phyloP scores from a whole-genome alignment of 2,329 filamentous ascomycete genomes.

The Zymoseptoria passerinii region DNA sequence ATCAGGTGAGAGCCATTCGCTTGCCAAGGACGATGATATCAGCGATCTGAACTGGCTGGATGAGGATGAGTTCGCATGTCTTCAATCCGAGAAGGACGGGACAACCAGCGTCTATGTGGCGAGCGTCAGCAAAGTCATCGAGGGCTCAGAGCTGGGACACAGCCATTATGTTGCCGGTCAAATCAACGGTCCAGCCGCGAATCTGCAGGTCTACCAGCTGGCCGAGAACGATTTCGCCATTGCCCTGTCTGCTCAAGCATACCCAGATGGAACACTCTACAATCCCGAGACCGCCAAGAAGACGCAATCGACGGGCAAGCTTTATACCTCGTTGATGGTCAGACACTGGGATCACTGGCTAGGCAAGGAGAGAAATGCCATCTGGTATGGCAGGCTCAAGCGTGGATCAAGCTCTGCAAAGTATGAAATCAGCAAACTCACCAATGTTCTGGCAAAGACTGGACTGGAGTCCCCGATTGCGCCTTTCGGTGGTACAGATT shows the following conservation, averaged over 20 bases:
- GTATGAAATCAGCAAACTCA: slow-evolving; percentile 40
- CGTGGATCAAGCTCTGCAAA: slow-evolving; percentile 25
- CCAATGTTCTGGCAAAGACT: slow-evolving; percentile 56
- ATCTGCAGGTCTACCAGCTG: slow-evolving; percentile 40
- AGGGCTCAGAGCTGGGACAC: slow-evolving; percentile 1
- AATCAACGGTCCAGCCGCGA: slow-evolving; percentile 40
- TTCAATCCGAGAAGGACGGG: slow-evolving; percentile 37
- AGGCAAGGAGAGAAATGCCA: slow-evolving; percentile 58
- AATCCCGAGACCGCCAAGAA: slow-evolving; percentile 44
- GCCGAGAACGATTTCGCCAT: slow-evolving; percentile 34
- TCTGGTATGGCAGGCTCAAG: slow-evolving; percentile 62
- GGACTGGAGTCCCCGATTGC: slow-evolving; percentile 59
- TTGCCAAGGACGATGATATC: slow-evolving; percentile 57
- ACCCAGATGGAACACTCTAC: slow-evolving; percentile 57
- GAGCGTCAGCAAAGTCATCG: slow-evolving; percentile 9
- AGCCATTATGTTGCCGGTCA: slow-evolving; percentile 36
- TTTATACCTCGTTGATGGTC: slow-evolving; percentile 46
- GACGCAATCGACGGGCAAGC: slow-evolving; percentile 38
- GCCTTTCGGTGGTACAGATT: slow-evolving; percentile 69
- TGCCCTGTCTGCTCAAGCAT: slow-evolving; percentile 52
- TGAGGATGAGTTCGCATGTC: slow-evolving; percentile 53
- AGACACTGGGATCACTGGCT: slow-evolving; percentile 51
- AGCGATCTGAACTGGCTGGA: slow-evolving; percentile 71
- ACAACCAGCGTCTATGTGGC: slow-evolving; percentile 27
- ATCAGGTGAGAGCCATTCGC: slow-evolving; percentile 54